These are phyloP conservation scores for Verbena officinalis DNA, from an alignment of 257 asterid species.

Conservation along the genomic window DNA sequence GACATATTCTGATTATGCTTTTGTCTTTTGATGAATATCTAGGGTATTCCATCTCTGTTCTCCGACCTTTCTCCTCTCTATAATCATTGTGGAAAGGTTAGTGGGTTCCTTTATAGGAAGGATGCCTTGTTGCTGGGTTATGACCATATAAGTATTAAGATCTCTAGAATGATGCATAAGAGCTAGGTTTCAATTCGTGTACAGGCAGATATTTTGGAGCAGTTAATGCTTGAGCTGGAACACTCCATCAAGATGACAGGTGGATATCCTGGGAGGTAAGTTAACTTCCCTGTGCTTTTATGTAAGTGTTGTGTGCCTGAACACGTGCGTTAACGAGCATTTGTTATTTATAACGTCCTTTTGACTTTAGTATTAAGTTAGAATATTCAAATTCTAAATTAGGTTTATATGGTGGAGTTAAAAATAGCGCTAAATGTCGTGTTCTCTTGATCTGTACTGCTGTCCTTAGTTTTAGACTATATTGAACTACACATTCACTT, in stretches of 20 bases:
- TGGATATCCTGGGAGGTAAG: conserved; percentile 83
- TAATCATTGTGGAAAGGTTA: conserved; percentile 86
- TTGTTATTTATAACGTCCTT: no score
- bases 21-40: conserved; percentile 42
- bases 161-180: conserved; percentile 24
- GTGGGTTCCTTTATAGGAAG: conserved; percentile 31
- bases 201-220: conserved; percentile 88
- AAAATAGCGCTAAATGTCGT: background rate
- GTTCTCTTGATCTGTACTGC: conserved; percentile 2
- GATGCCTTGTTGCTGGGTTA: conserved; percentile 1
- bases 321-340: no score
- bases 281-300: conserved; percentile 6
- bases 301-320: conserved; percentile 10
- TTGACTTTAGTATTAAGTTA: no score
- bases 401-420: no score
- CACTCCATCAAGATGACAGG: conserved; percentile 72
- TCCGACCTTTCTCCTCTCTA: conserved; percentile 93
- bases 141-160: conserved; percentile 2
- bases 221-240: conserved; percentile 71
- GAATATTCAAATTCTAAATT: no score
- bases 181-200: conserved; percentile 32
- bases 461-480: no score
- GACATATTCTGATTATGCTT: conserved; percentile 23
- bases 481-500: no score
- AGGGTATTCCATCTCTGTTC: conserved; percentile 98